A percentile compares a stretch with the other conserved stretches of the same genome.
phyloP scores from a whole-genome alignment of 2,329 filamentous ascomycete genomes.

The Mycosphaerelloides madeirae region DNA sequence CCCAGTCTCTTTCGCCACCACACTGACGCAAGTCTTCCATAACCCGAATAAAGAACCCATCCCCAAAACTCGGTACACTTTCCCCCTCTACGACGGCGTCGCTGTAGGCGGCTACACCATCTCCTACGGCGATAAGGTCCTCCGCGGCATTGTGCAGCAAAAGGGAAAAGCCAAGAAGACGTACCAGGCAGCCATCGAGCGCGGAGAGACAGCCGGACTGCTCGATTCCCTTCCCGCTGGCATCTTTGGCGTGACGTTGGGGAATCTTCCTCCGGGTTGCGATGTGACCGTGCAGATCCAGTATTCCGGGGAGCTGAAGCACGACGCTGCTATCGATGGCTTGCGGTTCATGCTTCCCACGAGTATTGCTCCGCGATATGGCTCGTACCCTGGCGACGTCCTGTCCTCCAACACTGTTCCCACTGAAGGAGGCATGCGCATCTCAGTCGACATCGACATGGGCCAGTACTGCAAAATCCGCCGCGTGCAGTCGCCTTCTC shows the following conservation, averaged over 20 bases:
- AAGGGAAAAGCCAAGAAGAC: constrained; percentile 56
- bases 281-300: constrained; percentile 58
- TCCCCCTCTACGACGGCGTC: constrained; percentile 69
- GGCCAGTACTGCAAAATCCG: constrained; percentile 51
- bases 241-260: constrained; percentile 63
- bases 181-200: constrained; percentile 55
- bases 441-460: constrained; percentile 59
- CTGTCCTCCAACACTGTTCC: constrained; percentile 17
- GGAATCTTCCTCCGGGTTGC: constrained; percentile 59
- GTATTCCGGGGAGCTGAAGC: constrained; percentile 67
- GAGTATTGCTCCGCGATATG: constrained; percentile 63
- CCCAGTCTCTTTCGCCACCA: constrained; percentile 50
- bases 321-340: constrained; percentile 64
- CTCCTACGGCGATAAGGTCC: constrained; percentile 55
- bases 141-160: constrained; percentile 64
- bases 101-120: constrained; percentile 65
- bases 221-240: constrained; percentile 61
- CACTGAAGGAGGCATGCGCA: constrained; percentile 43
- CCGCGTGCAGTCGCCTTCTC: constrained; percentile 61
- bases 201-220: constrained; percentile 60
- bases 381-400: constrained; percentile 41
- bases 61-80: constrained; percentile 58
- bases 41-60: constrained; percentile 51
- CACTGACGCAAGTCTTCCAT: constrained; percentile 55
- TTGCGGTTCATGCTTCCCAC: constrained; percentile 66